These are phyloP conservation scores for Penicillium sp. DNA, from an alignment of 2,329 filamentous ascomycete species.

Conservation along the genomic window DNA sequence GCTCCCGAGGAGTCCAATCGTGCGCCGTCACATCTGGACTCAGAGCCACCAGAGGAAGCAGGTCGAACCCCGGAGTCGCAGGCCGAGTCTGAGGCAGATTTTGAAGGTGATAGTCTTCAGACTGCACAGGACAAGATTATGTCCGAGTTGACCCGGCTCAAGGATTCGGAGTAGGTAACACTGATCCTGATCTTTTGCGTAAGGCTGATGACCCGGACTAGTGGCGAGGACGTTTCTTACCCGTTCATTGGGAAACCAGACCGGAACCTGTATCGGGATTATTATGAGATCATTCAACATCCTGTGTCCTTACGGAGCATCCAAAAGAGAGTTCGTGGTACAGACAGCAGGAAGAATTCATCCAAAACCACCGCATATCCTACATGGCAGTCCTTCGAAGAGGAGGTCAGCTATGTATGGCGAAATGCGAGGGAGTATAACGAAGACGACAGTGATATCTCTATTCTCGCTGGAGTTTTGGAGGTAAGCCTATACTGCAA, in stretches of 20 bases:
- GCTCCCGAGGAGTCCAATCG: constrained; percentile 24
- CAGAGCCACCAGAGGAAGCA: constrained; percentile 28
- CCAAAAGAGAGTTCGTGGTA: constrained; percentile 72
- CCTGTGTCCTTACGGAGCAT: constrained; percentile 76
- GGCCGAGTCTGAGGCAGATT: constrained; percentile 57
- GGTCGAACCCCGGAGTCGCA: constrained; percentile 13
- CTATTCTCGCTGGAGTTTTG: constrained; percentile 70
- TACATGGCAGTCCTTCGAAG: constrained; percentile 77
- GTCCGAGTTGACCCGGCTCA: constrained; percentile 56
- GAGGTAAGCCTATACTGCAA: constrained; percentile 55
- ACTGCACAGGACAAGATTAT: constrained; percentile 84
- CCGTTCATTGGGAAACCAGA: constrained; percentile 77
- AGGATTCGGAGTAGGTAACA: constrained; percentile 42
- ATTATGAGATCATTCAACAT: constrained; percentile 78
- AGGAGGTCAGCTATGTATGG: constrained; percentile 79
- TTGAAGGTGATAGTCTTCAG: constrained; percentile 73
- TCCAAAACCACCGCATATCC: constrained; percentile 67
- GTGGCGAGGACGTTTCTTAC: constrained; percentile 66
- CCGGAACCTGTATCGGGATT: constrained; percentile 70
- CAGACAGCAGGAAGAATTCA: constrained; percentile 64
- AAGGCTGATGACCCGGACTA: constrained; percentile 26
- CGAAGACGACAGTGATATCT: constrained; percentile 85
- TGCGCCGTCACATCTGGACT: constrained; percentile 17
- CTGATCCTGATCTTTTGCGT: not conserved
- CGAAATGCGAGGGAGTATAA: constrained; percentile 86